A percentile compares a stretch with the other conserved stretches of the same genome.
These are phyloP conservation scores for Blastosporella zonata DNA, from an alignment of 1,284 basidiomycete genomes.

Conservation along the genomic window DNA sequence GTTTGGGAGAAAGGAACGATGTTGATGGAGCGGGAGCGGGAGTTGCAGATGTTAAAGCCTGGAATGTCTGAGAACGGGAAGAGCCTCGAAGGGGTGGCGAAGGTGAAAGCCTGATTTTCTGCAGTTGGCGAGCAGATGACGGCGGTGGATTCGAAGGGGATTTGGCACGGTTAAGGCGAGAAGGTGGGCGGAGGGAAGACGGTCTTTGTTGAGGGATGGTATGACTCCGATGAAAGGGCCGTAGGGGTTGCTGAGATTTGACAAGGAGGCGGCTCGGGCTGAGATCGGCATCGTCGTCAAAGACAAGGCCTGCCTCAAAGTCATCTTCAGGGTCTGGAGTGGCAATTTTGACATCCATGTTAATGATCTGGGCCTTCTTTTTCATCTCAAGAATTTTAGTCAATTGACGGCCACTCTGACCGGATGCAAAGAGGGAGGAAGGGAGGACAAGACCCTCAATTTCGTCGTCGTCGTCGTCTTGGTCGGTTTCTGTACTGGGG, in stretches of 20 bases:
- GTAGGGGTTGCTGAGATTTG: slow-evolving; percentile 47
- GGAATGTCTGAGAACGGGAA: slow-evolving; percentile 56
- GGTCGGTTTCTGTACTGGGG: slow-evolving; percentile 65
- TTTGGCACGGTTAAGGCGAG: slow-evolving; percentile 62
- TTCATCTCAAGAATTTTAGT: slow-evolving; percentile 72
- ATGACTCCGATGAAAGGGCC: slow-evolving; percentile 47
- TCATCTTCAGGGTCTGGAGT: slow-evolving; percentile 72
- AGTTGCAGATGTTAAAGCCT: slow-evolving; percentile 49
- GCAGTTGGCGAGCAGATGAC: slow-evolving; percentile 63
- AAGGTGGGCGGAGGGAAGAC: slow-evolving; percentile 52
- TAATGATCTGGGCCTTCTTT: slow-evolving; percentile 54
- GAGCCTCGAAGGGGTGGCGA: slow-evolving; percentile 55
- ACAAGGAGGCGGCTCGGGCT: slow-evolving; percentile 68
- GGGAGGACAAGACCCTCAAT: slow-evolving; percentile 80
- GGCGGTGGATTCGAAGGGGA: slow-evolving; percentile 65
- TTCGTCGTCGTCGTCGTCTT: slow-evolving; percentile 61
- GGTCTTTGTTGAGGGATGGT: slow-evolving; percentile 54
- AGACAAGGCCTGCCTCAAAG: slow-evolving; percentile 77
- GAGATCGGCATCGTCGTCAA: slow-evolving; percentile 76
- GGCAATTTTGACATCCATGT: slow-evolving; percentile 48
- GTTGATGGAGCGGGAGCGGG: slow-evolving; percentile 40
- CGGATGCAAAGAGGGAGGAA: slow-evolving; percentile 66
- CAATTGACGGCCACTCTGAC: slow-evolving; percentile 61
- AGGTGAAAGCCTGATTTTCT: slow-evolving; percentile 61
- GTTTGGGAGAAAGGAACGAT: slow-evolving; percentile 61